Conservation (phyloP, 2,329 filamentous ascomycete genomes). For the Diaporthe velutina region DNA sequence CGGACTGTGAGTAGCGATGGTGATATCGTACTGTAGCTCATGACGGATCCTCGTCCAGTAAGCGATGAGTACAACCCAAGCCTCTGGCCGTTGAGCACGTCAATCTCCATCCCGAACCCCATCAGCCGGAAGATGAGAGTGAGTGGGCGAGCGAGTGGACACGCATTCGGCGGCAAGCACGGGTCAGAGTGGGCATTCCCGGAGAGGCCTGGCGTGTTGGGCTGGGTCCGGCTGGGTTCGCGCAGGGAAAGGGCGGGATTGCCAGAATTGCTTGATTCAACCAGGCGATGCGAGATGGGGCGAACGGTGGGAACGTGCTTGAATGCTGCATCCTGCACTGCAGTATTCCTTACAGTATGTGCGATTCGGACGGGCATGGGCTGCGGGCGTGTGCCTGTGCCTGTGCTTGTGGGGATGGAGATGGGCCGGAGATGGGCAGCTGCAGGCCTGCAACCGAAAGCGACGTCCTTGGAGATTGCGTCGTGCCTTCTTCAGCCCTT, state of each 20-base stretch:
- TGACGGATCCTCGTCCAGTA: background rate
- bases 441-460: background rate
- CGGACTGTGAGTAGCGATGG: background rate
- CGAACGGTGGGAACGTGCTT: constrained; percentile 30
- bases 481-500: constrained; percentile 8
- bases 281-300: constrained; percentile 25
- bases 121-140: background rate
- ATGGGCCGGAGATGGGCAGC: constrained; percentile 26
- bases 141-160: background rate
- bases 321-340: background rate
- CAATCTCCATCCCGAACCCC: background rate
- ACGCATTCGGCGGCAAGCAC: constrained; percentile 18
- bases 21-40: background rate
- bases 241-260: constrained; percentile 17
- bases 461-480: background rate
- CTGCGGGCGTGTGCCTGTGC: background rate
- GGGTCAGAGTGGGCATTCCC: constrained; percentile 8
- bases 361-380: background rate
- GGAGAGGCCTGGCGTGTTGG: background rate
- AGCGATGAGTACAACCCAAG: background rate
- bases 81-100: background rate
- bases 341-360: background rate
- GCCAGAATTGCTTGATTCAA: constrained; percentile 26
- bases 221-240: background rate
- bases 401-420: constrained; percentile 10